These are phyloP conservation scores for Larix kaempferi DNA, from an alignment of 75 land plant species.

Conservation along the genomic window DNA sequence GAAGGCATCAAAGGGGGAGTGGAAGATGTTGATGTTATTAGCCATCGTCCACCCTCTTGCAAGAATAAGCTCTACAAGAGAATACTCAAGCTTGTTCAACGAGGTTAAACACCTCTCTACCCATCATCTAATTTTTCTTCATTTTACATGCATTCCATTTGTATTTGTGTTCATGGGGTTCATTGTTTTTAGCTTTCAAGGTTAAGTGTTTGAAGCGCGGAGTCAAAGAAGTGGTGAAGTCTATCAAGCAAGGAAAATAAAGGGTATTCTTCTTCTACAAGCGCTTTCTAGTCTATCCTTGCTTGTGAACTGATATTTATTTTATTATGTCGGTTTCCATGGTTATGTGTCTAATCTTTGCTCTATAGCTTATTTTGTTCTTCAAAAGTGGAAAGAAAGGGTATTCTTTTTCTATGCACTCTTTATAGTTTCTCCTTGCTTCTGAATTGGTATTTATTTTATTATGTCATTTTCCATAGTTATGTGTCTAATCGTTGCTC, in stretches of 20 bases:
- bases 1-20: constrained; percentile 34
- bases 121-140: not conserved
- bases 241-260: constrained; percentile 28
- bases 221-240: constrained; percentile 96
- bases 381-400: constrained; percentile 67
- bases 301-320: no score
- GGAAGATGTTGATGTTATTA: constrained; percentile 53
- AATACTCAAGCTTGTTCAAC: constrained; percentile 76
- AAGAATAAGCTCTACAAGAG: constrained; percentile 83
- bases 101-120: constrained; percentile 33
- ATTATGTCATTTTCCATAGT: no score
- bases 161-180: not conserved
- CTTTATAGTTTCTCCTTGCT: no score
- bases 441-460: no score
- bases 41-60: constrained; percentile 91
- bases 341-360: no score
- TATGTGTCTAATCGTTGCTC: no score
- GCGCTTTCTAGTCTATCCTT: no score
- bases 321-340: no score
- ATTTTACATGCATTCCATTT: not conserved
- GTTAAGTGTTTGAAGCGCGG: constrained; percentile 86
- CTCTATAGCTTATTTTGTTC: no score
- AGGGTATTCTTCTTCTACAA: no score
- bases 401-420: constrained; percentile 15
- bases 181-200: constrained; percentile 59